These are phyloP conservation scores for Dictyostelium brefeldianum DNA, from an alignment of 78 protist species.

Conservation along the genomic window DNA sequence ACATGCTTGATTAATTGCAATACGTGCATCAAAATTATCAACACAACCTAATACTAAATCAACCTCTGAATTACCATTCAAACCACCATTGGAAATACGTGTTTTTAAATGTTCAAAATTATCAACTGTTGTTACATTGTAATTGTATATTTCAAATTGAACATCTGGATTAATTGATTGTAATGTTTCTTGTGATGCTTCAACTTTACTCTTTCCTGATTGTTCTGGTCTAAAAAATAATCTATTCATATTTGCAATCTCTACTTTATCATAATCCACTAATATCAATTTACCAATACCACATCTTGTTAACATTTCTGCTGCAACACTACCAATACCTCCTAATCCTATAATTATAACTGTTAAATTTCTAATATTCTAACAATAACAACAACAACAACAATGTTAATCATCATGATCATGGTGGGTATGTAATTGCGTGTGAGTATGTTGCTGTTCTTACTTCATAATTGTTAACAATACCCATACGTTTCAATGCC, in stretches of 20 bases:
- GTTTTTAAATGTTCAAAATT: slow-evolving; percentile 88
- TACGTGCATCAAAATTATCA: slow-evolving; percentile 96
- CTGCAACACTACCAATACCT: slow-evolving; percentile 97
- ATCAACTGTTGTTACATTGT: slow-evolving; percentile 94
- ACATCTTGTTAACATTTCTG: slow-evolving; percentile 98
- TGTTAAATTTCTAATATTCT: slow-evolving; percentile 86
- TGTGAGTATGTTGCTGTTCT: too few relatives aligned
- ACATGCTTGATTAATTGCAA: slow-evolving; percentile 86
- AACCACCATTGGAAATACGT: slow-evolving; percentile 84
- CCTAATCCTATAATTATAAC: slow-evolving; percentile 97
- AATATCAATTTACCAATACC: slow-evolving; percentile 98
- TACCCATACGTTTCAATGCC: slow-evolving; percentile 98
- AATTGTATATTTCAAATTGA: slow-evolving; percentile 82
- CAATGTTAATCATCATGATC: neutral
- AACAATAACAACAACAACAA: neutral
- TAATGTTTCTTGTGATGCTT: slow-evolving; percentile 93
- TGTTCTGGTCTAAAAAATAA: slow-evolving; percentile 97
- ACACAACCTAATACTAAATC: slow-evolving; percentile 96
- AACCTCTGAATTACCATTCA: slow-evolving; percentile 81
- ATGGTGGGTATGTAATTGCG: neutral
- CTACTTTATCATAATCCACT: slow-evolving; percentile 98
- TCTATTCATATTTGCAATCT: slow-evolving; percentile 98
- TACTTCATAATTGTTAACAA: slow-evolving; percentile 95
- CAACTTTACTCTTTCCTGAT: slow-evolving; percentile 92
- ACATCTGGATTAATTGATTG: slow-evolving; percentile 97